Evolutionary conservation across 345 rosid genomes (phyloP).

Genomic region (Stellera chamaejasme): DNA sequence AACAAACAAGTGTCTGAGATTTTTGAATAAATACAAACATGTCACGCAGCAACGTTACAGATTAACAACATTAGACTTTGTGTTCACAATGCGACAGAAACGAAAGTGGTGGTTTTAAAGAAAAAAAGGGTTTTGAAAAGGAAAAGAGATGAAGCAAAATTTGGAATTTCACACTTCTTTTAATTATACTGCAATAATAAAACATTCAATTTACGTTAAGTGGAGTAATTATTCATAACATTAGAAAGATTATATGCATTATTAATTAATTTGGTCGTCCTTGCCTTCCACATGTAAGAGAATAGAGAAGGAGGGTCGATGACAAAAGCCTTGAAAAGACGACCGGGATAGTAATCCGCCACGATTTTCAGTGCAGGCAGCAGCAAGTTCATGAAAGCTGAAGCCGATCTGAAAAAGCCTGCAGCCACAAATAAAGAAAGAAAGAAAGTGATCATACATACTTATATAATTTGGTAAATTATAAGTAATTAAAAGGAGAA

Average conservation of each 20-base stretch:
- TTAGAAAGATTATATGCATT: no score
- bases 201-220: no score
- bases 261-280: no score
- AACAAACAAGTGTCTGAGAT: constrained; percentile 7
- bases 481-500: background rate
- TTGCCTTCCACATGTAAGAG: constrained; percentile 91
- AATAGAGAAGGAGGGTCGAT: constrained; percentile 96
- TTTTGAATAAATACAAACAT: constrained; percentile 4
- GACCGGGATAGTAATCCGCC: constrained; percentile 75
- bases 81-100: background rate
- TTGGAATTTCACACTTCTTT: constrained; percentile 13
- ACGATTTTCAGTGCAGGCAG: constrained; percentile 69
- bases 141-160: background rate
- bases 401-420: constrained; percentile 96
- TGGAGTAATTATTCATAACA: no score
- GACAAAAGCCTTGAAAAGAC: constrained; percentile 72
- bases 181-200: no score
- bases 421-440: no score
- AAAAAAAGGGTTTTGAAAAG: background rate
- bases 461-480: constrained; percentile 13
- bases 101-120: background rate
- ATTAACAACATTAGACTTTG: no score
- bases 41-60: background rate
- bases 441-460: no score
- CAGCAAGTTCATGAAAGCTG: constrained; percentile 72